These are phyloP conservation scores for Phytophthora citrophthora DNA, from an alignment of 352 stramenopile species.

Conservation along the genomic window DNA sequence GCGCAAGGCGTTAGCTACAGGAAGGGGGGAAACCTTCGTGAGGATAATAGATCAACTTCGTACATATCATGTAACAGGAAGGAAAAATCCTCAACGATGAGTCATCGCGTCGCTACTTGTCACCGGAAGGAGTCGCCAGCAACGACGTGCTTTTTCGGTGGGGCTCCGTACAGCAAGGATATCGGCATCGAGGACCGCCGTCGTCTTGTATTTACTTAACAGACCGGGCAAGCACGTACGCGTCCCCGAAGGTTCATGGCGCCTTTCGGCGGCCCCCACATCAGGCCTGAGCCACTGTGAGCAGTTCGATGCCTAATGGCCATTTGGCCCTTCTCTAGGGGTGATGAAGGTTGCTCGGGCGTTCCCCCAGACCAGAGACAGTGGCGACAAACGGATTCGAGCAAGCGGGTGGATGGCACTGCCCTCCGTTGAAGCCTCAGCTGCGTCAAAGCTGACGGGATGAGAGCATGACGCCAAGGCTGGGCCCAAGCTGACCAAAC, in stretches of 20 bases:
- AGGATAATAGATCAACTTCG: neutral
- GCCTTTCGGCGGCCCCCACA: neutral
- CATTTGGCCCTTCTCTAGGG: neutral
- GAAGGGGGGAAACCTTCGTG: neutral
- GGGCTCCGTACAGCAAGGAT: neutral
- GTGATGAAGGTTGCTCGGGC: neutral
- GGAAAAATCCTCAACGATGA: constrained; percentile 13
- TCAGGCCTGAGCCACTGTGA: neutral
- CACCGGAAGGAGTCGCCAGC: no score
- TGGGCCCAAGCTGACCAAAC: neutral
- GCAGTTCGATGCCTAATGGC: neutral
- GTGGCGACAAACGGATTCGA: neutral
- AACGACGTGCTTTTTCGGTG: no score
- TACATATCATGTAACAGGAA: neutral
- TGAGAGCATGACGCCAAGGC: neutral
- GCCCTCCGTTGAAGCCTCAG: neutral
- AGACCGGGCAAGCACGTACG: neutral
- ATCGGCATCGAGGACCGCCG: no score
- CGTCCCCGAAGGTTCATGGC: constrained; percentile 10
- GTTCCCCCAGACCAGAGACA: no score
- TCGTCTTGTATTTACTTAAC: no score
- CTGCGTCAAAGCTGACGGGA: constrained; percentile 5
- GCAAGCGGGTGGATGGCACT: neutral
- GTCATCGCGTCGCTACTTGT: constrained; percentile 5
- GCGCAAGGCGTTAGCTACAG: neutral